Base-by-base conservation (phyloP, 768 basidiomycete species). In the Psilocybe sp. region DNA sequence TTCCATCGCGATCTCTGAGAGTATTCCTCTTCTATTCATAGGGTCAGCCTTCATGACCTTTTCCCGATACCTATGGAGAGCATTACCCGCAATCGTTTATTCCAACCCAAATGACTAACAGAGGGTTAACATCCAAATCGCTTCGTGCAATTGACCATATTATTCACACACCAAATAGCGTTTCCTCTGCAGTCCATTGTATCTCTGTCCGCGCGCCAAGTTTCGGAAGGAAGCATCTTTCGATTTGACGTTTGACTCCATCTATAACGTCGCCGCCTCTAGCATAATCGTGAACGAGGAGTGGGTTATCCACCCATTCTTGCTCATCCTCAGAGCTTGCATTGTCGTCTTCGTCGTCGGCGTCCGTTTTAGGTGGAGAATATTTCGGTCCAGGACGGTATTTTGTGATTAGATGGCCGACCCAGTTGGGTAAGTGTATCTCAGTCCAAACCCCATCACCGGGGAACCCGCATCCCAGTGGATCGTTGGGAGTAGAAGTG, bases 31-130 rank as follows among this genome's bases (percentile, higher is more conserved):
- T n/a, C 10, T 14, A 32, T 49, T 15, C 28, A 16, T 18, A n/a
- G 10, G 28, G 6, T 20, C n/a, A 12, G 32, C 23, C 18, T n/a
- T 12, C 16, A 5, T 6, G 14, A 40, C 32, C 8, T 12, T 8
- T 33, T 14, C 16, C 23, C 20, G 31, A 5, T 36, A 9, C n/a
- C n/a, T 10, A 19, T 20, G 33, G 37, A 19, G 14, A 54, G 74
- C 7, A 28, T 44, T 60, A 80, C 79, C 71, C 78, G 70, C 78
- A 77, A 64, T 85, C 84, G 50, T 87, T 87, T 49, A 85, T 85
- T 3, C 85, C 84, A 42, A 84, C 69, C 81, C 81, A 85, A 2
- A 78, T 82, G 5, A 81, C 82, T 85, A 48, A 44, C 33, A 41
- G 20, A 32, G n/a, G 23, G 32, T 11, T 15, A 16, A 12, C 16